Base-by-base conservation (phyloP, 176 grass and related monocot genomes). In the Aegilops speltoides region DNA sequence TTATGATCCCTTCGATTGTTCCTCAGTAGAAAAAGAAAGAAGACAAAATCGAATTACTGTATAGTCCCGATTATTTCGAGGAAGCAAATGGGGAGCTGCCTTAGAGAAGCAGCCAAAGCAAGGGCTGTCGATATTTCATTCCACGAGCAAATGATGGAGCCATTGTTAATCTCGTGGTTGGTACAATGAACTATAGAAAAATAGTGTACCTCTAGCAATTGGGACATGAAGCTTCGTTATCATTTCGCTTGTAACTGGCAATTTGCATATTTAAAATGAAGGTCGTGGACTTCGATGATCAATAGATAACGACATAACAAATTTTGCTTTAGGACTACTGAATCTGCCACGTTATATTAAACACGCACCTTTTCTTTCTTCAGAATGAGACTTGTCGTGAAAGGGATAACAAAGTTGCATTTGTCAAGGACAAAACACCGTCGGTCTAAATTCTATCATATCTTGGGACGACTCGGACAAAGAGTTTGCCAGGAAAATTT, bases 211-310 rank as follows among this genome's bases (percentile, higher is more conserved):
- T 31, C 10, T n/a, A 40, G 43, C 67, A 52, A 88, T 46, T 37
- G 29, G 22, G 4, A 10, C 56, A 41, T 31, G 23, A 79, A 79
- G 20, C 17, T 7, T 31, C 33, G 37, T 25, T 29, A 28, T 60
- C 82, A 69, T 22, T 89, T 67, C 46, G 9, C 28, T 77, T 77
- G 34, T 77, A 85, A 81, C 10, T 25, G 60, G 87, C 68, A 34
- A 20, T 20, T 59, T 52, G 84, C 67, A 80, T 43, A 80, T 89
- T 85, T 75, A 80, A 76, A 80, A 67, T 68, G 19, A 16, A 29
- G 81, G 61, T 20, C 11, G 8, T 65, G 41, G 65, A 70, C 48
- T 63, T 81, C 7, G n/a, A 28, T 34, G 70, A 60, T 40, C 8
- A 13, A 68, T 33, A 67, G 79, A 75, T 45, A 37, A 19, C 33